Conservation (phyloP, 2,329 filamentous ascomycete species). For the Fusarium proliferatum region DNA sequence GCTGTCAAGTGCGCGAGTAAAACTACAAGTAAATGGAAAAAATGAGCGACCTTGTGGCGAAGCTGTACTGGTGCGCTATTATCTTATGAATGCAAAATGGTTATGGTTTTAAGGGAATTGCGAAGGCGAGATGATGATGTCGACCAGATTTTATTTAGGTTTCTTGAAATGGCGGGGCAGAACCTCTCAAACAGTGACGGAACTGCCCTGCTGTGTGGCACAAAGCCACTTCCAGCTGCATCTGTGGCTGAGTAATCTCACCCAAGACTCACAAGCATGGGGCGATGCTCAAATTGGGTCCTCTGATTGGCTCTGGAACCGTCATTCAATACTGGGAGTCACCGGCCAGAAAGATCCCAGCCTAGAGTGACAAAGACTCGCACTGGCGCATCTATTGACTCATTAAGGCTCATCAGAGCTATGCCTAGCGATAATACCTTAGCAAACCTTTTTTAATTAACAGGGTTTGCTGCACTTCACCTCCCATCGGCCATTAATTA, state of each 20-base stretch:
- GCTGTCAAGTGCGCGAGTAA: not conserved
- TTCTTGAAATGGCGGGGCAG: slow-evolving; percentile 42
- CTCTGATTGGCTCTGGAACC: slow-evolving; percentile 17
- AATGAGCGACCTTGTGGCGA: not conserved
- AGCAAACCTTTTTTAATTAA: not conserved
- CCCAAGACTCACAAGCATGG: not conserved
- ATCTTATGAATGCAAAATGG: not conserved
- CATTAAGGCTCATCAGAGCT: slow-evolving; percentile 12
- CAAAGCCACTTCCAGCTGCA: slow-evolving; percentile 7
- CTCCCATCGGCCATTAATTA: not conserved
- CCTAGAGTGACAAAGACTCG: not conserved
- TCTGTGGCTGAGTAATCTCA: slow-evolving; percentile 36
- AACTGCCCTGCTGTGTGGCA: slow-evolving; percentile 22
- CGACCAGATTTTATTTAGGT: slow-evolving; percentile 43
- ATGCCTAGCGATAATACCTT: not conserved
- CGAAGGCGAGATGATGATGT: slow-evolving; percentile 32
- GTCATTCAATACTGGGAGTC: slow-evolving; percentile 15
- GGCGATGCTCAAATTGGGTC: slow-evolving; percentile 6
- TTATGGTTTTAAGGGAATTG: not conserved
- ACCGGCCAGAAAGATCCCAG: slow-evolving; percentile 17
- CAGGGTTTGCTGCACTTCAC: not conserved
- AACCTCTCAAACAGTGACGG: slow-evolving; percentile 13
- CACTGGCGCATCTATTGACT: slow-evolving; percentile 4
- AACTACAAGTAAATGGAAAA: not conserved
- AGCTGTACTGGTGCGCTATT: not conserved